Evolutionary conservation across 768 basidiomycete species (phyloP).

Genomic region (Polyporus arcularius): DNA sequence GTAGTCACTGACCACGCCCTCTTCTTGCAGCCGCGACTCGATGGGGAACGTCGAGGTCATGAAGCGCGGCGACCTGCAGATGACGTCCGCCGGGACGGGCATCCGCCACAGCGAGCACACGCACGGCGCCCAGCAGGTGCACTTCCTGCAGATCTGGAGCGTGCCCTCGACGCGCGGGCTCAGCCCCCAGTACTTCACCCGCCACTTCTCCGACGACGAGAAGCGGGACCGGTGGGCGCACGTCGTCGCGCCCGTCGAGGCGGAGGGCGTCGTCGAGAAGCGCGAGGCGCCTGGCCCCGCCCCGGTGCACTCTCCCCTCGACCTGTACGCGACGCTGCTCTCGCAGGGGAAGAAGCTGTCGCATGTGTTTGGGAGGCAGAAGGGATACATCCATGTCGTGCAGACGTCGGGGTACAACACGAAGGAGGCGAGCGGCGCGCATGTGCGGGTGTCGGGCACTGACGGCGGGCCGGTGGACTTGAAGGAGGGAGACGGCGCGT

Average conservation of each 20-base stretch:
- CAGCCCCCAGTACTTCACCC: slow-evolving; percentile 81
- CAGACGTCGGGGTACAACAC: slow-evolving; percentile 83
- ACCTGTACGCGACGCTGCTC: slow-evolving; percentile 78
- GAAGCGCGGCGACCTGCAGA: slow-evolving; percentile 85
- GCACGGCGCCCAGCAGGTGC: slow-evolving; percentile 46
- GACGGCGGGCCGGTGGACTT: slow-evolving; percentile 50
- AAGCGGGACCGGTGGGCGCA: slow-evolving; percentile 73
- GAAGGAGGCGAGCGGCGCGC: slow-evolving; percentile 54
- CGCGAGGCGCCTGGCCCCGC: slow-evolving; percentile 79
- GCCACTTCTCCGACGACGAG: slow-evolving; percentile 80
- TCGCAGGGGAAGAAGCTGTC: slow-evolving; percentile 53
- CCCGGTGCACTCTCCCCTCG: slow-evolving; percentile 70
- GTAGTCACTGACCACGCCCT: background rate
- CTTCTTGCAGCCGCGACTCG: slow-evolving; percentile 69
- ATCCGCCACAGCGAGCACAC: slow-evolving; percentile 80
- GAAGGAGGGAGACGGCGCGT: slow-evolving; percentile 88
- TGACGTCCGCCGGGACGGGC: slow-evolving; percentile 91
- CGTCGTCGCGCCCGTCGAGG: slow-evolving; percentile 74
- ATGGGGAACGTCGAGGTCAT: slow-evolving; percentile 92
- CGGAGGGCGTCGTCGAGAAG: slow-evolving; percentile 55
- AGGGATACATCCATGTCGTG: slow-evolving; percentile 84
- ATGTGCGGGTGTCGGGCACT: slow-evolving; percentile 50
- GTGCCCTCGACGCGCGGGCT: slow-evolving; percentile 50
- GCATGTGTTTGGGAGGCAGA: slow-evolving; percentile 48
- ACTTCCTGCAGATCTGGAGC: slow-evolving; percentile 77